Percentiles rank a stretch among this genome's conserved stretches.
Conservation (phyloP, 495 filamentous ascomycete species). For the Talaromyces nanjingensis region DNA sequence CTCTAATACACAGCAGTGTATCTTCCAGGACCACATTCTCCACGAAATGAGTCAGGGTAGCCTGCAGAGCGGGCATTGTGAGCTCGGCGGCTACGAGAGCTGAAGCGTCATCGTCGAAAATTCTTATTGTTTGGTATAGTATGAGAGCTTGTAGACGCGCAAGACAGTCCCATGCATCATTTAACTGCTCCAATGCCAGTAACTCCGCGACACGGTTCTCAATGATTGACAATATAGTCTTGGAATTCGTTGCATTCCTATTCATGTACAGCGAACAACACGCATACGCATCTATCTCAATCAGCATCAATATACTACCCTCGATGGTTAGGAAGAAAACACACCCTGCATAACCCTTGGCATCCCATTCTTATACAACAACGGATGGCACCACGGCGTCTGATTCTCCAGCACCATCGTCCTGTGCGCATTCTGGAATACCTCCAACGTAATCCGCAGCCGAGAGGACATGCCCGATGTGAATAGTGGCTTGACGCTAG, state of each 20-base stretch:
- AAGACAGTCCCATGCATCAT: conserved; percentile 17
- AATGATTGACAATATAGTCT: conserved; percentile 35
- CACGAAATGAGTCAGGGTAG: conserved; percentile 2
- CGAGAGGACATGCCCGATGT: conserved; percentile 22
- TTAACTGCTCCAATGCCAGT: conserved; percentile 24
- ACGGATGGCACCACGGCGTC: conserved; percentile 43
- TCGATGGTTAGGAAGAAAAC: neutral
- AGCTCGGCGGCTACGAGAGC: conserved; percentile 38
- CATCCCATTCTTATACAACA: conserved; percentile 40
- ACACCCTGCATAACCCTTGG: conserved; percentile 42
- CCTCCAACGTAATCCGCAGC: conserved; percentile 38
- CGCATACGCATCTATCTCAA: conserved; percentile 34
- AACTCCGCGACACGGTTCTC: conserved; percentile 31
- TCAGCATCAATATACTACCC: neutral
- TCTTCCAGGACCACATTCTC: neutral
- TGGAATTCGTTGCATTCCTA: conserved; percentile 36
- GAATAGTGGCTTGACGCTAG: neutral
- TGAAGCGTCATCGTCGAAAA: conserved; percentile 52
- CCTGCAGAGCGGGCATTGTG: conserved; percentile 33
- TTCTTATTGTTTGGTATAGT: conserved; percentile 38
- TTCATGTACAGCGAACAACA: conserved; percentile 43
- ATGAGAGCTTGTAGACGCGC: conserved; percentile 29
- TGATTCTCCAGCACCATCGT: conserved; percentile 41
- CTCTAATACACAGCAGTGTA: conserved; percentile 13
- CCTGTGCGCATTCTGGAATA: conserved; percentile 29